These are phyloP conservation scores for Ogataea nitratoaversa DNA, from an alignment of 805 yeast species.

Conservation along the genomic window DNA sequence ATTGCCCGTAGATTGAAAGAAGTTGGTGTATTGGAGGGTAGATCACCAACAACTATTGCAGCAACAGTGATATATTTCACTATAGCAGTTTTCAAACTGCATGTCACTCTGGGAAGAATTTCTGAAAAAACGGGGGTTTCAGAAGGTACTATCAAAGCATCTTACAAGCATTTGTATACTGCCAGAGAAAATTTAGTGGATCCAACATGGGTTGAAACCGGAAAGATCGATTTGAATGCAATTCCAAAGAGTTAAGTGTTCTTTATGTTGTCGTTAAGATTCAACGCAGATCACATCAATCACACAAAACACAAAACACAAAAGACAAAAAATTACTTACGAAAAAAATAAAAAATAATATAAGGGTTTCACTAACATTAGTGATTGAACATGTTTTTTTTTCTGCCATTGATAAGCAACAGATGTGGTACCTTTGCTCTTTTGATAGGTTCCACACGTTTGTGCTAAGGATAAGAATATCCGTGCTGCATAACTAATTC, in stretches of 20 bases:
- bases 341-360: too few species aligned
- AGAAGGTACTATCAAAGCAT: slow-evolving; percentile 94
- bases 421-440: too few species aligned
- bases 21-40: slow-evolving; percentile 90
- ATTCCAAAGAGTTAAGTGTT: slow-evolving; percentile 13
- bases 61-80: slow-evolving; percentile 97
- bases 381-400: too few species aligned
- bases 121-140: slow-evolving; percentile 94
- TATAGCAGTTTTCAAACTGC: slow-evolving; percentile 78
- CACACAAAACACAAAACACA: too few species aligned
- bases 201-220: slow-evolving; percentile 68
- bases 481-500: too few species aligned
- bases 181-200: slow-evolving; percentile 71
- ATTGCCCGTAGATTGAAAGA: slow-evolving; percentile 88
- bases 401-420: too few species aligned
- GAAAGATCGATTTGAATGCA: slow-evolving; percentile 45
- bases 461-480: too few species aligned
- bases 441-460: too few species aligned
- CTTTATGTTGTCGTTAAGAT: too few species aligned
- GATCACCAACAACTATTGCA: slow-evolving; percentile 95
- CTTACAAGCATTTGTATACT: slow-evolving; percentile 77
- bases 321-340: too few species aligned
- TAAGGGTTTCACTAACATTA: too few species aligned
- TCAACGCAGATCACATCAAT: too few species aligned
- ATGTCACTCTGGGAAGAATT: slow-evolving; percentile 70